Evolutionary conservation across 208 protist species (phyloP), one percentile per base, ranked within the genome.

Genomic region (Phytomonas serpens): DNA sequence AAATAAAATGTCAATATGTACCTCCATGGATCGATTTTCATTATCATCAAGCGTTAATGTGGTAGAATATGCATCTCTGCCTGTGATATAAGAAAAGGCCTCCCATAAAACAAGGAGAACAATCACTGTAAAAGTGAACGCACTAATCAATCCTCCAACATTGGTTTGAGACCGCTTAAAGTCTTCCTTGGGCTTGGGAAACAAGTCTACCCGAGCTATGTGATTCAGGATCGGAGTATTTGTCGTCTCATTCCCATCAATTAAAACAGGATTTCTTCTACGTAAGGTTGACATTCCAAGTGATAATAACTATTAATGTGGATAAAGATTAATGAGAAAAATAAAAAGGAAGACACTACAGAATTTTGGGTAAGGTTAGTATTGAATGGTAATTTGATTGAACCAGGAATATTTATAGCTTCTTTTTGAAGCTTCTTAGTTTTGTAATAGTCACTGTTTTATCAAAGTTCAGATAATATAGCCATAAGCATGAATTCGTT

Each of bases 1-100:
- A 65, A 97, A 95, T 31, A 78, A 78, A 27, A 97, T 83, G 63
- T 97, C 87, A 27, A 97, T 77, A 65, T 97, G 80, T 13, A 97
- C 77, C 1, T 66, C 62, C 71, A 95, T 83, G 64, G 88, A 74
- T 16, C 80, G 77, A 19, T 75, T 69, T 51, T 75, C 38, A 27
- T 64, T 74, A 14, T 73, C 78, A 70, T 94, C 89, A 32, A 95
- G 77, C 13, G 81, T 81, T 7, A 94, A 74, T 51, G 88, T 81
- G 2, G 85, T 89, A 65, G 67, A 64, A 68, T 92, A 89, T 16
- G 87, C 83, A 71, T 92, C 77, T 3, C 83, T 51, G 6, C 89
- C 87, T 10, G 75, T 23, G 47, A 76, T 61, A 42, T 94, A 92
- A 2, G 73, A 75, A 3, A 74, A 38, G 9, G 74, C 38, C 65